Evolutionary conservation across 768 basidiomycete species (phyloP), one percentile per base, ranked within the genome.

Genomic region (Lactarius trivialis): DNA sequence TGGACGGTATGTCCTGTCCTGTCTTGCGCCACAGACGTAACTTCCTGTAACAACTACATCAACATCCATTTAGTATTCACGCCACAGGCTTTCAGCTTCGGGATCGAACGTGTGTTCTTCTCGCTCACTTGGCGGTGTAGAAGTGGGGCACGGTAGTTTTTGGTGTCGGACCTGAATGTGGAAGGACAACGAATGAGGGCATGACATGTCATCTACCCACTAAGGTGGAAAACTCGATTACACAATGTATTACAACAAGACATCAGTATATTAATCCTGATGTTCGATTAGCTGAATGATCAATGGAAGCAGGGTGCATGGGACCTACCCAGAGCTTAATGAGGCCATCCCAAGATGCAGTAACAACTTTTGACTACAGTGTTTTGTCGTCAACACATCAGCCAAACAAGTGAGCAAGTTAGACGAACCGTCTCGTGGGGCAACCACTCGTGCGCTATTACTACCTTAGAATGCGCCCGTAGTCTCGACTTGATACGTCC

Each of bases 371-470:
- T 26, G 92, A 96, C 96, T 98, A 66, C 17, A 69, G 37, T 61
- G 32, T 14, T 30, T 11, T 21, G 55, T n/a, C 57, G 45, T 60
- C 17, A 60, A 28, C 15, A 26, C 41, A 43, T 19, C 32, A 56
- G 34, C 63, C 21, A 61, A 58, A 60, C 36, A 4, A 53, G 17
- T 33, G n/a, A 12, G 36, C 52, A 37, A 59, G 17, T 7, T 70
- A 60, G 69, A 67, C 60, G 76, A 72, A 97, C 96, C 49, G 89
- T 86, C 73, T 99, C 97, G 72, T 99, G 95, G 56, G 96, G 97
- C 62, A 99, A 76, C 97, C 97, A 99, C 71, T 92, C 92, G 70
- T 99, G 97, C 24, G 93, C 84, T 69, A 99, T 98, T 56, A 98
- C 91, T n/a, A 97, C 96, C 76, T 98, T 93, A 14, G 82, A 85